Evolutionary conservation across 805 yeast genomes (phyloP).

Genomic region (Kazachstania psychrophila): DNA sequence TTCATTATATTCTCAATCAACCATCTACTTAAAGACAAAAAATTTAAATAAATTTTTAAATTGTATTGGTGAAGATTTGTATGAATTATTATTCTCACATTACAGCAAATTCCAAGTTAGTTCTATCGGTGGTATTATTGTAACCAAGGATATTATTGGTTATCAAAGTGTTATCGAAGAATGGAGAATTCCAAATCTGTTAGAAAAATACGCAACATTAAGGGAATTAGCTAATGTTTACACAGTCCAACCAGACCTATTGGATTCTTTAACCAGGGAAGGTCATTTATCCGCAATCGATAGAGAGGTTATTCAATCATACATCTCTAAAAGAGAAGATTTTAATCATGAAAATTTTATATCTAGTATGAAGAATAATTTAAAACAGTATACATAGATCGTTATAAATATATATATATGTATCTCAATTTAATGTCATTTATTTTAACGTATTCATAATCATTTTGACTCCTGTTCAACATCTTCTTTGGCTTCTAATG

Average conservation of each 20-base stretch:
- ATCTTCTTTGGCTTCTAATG: background rate
- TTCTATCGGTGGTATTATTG: constrained; percentile 71
- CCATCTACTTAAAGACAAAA: constrained; percentile 32
- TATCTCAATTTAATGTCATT: too few species aligned
- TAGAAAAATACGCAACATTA: constrained; percentile 57
- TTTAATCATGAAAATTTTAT: constrained; percentile 38
- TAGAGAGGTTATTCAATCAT: constrained; percentile 52
- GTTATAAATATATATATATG: background rate
- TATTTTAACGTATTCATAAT: too few species aligned
- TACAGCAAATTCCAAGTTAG: constrained; percentile 67
- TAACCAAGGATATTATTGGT: constrained; percentile 73
- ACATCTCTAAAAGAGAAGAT: constrained; percentile 61
- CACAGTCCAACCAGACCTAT: constrained; percentile 72
- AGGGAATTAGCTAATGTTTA: constrained; percentile 78
- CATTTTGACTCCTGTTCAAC: background rate
- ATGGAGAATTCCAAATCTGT: constrained; percentile 54
- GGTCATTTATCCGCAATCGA: constrained; percentile 65
- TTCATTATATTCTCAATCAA: constrained; percentile 27
- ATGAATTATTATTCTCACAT: constrained; percentile 56
- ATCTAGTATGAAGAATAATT: constrained; percentile 18
- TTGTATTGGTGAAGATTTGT: constrained; percentile 50
- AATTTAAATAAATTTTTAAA: constrained; percentile 45
- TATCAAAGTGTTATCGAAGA: constrained; percentile 60
- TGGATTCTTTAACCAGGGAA: constrained; percentile 70
- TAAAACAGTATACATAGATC: constrained; percentile 13